These are phyloP conservation scores for Mycena albidolilacea DNA, from an alignment of 768 basidiomycete genomes.

Conservation along the genomic window DNA sequence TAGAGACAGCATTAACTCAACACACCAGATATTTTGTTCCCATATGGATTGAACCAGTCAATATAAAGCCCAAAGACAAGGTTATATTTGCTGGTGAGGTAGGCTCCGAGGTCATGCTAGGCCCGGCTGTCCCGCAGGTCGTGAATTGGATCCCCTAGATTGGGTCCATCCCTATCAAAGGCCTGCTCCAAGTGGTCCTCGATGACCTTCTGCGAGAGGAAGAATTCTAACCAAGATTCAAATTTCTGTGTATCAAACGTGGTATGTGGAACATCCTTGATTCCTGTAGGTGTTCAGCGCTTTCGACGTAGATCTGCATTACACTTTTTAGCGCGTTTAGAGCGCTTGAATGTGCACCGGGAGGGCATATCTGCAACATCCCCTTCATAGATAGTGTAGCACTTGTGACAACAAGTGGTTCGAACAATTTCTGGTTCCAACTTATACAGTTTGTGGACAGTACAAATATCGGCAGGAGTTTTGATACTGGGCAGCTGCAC, in stretches of 20 bases:
- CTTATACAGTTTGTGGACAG: not conserved
- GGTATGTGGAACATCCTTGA: constrained; percentile 13
- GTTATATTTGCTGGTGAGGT: too few relatives aligned
- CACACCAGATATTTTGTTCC: too few relatives aligned
- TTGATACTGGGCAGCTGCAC: not conserved
- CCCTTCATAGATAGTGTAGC: constrained; percentile 8
- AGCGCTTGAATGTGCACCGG: constrained; percentile 13
- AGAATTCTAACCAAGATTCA: too few relatives aligned
- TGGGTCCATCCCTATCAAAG: not conserved
- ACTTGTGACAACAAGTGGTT: not conserved
- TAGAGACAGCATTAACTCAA: too few relatives aligned
- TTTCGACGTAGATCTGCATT: constrained; percentile 20
- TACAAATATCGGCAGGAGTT: constrained; percentile 11
- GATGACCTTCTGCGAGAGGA: not conserved
- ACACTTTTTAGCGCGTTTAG: not conserved
- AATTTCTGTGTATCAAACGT: not conserved
- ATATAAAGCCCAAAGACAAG: too few relatives aligned
- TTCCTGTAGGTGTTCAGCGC: constrained; percentile 4
- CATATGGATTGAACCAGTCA: too few relatives aligned
- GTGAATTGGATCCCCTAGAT: not conserved
- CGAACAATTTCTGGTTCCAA: constrained; percentile 10
- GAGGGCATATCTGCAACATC: constrained; percentile 1
- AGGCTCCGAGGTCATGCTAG: constrained; percentile 8
- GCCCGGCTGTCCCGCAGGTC: constrained; percentile 16
- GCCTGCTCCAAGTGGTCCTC: constrained; percentile 13